phyloP scores from a whole-genome alignment of 1,284 basidiomycete species.

The Papiliotrema nemorosa region DNA sequence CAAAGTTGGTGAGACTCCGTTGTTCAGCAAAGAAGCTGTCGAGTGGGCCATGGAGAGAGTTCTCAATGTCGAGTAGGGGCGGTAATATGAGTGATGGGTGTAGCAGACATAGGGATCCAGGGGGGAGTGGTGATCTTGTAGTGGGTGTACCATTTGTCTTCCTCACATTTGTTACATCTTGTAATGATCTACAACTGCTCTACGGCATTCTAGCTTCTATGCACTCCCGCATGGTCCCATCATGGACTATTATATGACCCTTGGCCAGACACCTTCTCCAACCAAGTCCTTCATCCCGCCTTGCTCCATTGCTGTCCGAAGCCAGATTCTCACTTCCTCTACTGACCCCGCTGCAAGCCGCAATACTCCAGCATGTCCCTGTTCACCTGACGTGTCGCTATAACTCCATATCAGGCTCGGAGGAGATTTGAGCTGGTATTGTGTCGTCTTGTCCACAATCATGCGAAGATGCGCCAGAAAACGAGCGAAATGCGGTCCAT shows the following conservation, averaged over 20 bases:
- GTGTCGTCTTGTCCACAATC: conserved; percentile 21
- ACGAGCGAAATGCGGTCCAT: conserved; percentile 34
- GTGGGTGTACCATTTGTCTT: no score
- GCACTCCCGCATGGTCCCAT: no score
- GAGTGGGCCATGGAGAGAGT: conserved; percentile 39
- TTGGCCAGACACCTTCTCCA: conserved; percentile 46
- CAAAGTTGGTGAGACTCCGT: conserved; percentile 16
- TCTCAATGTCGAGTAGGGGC: no score
- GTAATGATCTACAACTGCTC: no score
- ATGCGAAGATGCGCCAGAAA: conserved; percentile 26
- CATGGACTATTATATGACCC: conserved; percentile 37
- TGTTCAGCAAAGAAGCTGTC: conserved; percentile 39
- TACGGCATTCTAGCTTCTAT: no score
- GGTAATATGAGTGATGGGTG: no score
- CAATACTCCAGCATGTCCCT: conserved; percentile 34
- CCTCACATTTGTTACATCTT: no score
- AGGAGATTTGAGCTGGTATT: conserved; percentile 37
- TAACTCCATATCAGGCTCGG: conserved; percentile 42
- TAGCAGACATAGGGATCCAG: no score
- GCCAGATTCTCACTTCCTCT: conserved; percentile 42
- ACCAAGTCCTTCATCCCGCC: conserved; percentile 40
- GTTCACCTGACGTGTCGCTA: conserved; percentile 21
- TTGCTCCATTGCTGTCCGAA: conserved; percentile 29
- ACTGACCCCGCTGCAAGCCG: conserved; percentile 43
- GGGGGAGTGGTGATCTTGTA: no score